Base-by-base conservation (phyloP, 805 yeast genomes). In the Lachancea waltii region DNA sequence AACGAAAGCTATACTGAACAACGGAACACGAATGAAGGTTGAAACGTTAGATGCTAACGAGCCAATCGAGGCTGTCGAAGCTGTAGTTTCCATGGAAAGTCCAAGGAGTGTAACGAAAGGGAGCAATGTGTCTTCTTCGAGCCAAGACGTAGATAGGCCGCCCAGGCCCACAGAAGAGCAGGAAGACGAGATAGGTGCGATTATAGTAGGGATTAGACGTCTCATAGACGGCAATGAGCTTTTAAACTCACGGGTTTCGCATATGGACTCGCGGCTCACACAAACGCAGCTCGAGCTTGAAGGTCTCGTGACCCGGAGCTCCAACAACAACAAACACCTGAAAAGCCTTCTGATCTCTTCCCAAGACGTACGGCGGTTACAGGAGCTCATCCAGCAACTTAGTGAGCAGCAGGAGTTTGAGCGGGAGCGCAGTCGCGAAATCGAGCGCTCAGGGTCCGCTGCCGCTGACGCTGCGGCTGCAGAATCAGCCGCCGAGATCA, bases 251-350 rank as follows among this genome's bases (percentile, higher is more conserved):
- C 42, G 34, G 16, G 46, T 45, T 15, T 40, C 36, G 26, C 38
- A 40, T 7, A 29, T 45, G 30, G 45, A 45, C 34, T 30, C 36
- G 15, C 40, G 36, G 14, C 38, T 41, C 6, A 35, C 38, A 13
- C 36, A 33, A 22, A 43, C 48, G 11, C 46, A 45, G 34, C 19
- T 45, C 30, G 46, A 45, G 21, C 38, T 45, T 14, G 44, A 45
- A 26, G 41, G 39, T 26, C 28, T 45, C 22, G 44, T 42, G 26
- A 31, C 43, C 11, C 36, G 48, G 28, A 42, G 46, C 19, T 27
- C 42, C 15, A 45, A 45, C 42, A 45, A 45, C 37, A 45, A 45
- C 27, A 45, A 42, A 20, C 48, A 45, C 25, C 34, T 45, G 17
- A 45, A 45, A 23, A 40, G 42, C 23, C 38, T 45, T 36, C 36